Percentiles rank a stretch among this genome's conserved stretches.
These are phyloP conservation scores for Zoysia pacifica DNA, from an alignment of 176 grass and related monocot species.

Conservation along the genomic window DNA sequence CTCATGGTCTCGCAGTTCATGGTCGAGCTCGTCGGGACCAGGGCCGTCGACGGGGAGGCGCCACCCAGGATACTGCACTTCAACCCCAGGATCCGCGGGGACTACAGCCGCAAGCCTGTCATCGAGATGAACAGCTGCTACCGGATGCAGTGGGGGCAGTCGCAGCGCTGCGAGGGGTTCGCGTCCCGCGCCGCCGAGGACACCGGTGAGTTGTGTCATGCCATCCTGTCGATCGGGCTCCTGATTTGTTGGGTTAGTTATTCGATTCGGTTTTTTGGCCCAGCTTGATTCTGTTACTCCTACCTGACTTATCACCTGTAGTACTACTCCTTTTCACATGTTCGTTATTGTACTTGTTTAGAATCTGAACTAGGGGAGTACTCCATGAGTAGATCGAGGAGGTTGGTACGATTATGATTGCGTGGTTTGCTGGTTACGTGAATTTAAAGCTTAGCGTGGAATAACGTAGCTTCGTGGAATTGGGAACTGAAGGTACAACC, in stretches of 20 bases:
- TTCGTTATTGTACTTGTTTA: not conserved
- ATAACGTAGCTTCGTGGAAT: slow-evolving; percentile 11
- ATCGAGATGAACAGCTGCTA: slow-evolving; percentile 99
- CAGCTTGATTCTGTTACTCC: not conserved
- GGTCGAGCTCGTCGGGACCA: slow-evolving; percentile 82
- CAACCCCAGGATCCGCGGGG: slow-evolving; percentile 90
- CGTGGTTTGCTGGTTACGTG: slow-evolving; percentile 2
- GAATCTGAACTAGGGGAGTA: not conserved
- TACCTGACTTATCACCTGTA: not conserved
- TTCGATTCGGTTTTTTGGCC: slow-evolving; percentile 10
- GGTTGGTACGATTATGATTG: slow-evolving; percentile 4
- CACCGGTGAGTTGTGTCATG: slow-evolving; percentile 56
- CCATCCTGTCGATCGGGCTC: not conserved
- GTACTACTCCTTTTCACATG: not conserved
- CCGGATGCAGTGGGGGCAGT: slow-evolving; percentile 87
- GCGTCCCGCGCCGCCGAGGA: slow-evolving; percentile 65
- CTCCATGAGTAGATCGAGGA: not conserved
- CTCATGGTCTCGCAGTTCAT: slow-evolving; percentile 96
- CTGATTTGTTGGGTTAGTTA: slow-evolving; percentile 1
- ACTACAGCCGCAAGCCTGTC: slow-evolving; percentile 76
- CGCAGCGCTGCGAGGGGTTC: slow-evolving; percentile 79
- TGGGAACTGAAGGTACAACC: not conserved
- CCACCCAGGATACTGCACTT: slow-evolving; percentile 93
- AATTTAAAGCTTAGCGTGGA: not conserved
- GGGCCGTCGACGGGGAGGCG: slow-evolving; percentile 87